Evolutionary conservation across 495 filamentous ascomycete genomes (phyloP).

Genomic region (Jackrogersella multiformis): DNA sequence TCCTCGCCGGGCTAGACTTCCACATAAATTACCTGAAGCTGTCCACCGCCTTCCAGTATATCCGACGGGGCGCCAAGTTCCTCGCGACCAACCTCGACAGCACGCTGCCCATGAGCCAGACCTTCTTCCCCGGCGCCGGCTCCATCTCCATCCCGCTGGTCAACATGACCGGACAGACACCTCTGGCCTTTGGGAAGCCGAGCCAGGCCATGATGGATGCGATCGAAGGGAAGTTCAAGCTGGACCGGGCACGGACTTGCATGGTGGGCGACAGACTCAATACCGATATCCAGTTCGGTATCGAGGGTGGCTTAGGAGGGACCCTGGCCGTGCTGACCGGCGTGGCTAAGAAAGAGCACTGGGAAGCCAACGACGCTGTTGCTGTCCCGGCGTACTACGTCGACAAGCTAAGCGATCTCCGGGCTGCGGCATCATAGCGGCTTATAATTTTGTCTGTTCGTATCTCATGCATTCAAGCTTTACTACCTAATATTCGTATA

Average conservation of each 20-base stretch:
- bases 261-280: conserved; percentile 97
- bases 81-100: conserved; percentile 92
- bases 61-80: conserved; percentile 84
- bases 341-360: conserved; percentile 82
- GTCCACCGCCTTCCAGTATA: conserved; percentile 82
- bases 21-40: conserved; percentile 95
- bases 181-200: conserved; percentile 87
- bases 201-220: conserved; percentile 99
- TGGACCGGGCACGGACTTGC: conserved; percentile 84
- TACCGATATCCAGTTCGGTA: conserved; percentile 95
- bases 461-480: not conserved
- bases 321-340: conserved; percentile 93
- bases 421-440: conserved; percentile 42
- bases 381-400: conserved; percentile 81
- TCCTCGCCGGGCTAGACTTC: conserved; percentile 89
- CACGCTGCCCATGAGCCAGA: conserved; percentile 79
- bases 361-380: conserved; percentile 67
- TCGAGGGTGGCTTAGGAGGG: conserved; percentile 89
- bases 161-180: conserved; percentile 75
- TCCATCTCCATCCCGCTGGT: conserved; percentile 80
- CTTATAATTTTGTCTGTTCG: not conserved
- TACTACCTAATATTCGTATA: not conserved
- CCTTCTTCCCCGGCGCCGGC: conserved; percentile 92
- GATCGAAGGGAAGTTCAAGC: conserved; percentile 91
- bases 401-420: conserved; percentile 82